These are phyloP conservation scores for Mollisiaceae sp. DNA, from an alignment of 2,329 filamentous ascomycete species.

Conservation along the genomic window DNA sequence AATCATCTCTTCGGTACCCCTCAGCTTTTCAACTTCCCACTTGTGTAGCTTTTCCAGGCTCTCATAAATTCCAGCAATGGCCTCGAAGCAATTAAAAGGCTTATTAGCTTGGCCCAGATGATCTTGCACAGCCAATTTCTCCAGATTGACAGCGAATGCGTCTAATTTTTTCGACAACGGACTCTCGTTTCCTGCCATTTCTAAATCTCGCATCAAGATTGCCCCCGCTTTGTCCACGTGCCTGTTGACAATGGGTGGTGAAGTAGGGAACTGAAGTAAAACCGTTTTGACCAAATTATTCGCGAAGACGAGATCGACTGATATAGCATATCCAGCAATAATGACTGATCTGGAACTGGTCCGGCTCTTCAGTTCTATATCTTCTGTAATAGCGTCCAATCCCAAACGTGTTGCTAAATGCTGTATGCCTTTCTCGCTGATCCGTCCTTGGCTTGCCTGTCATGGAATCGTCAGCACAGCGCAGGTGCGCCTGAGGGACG, in stretches of 20 bases:
- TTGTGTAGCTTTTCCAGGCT: slow-evolving; percentile 72
- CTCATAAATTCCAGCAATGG: slow-evolving; percentile 73
- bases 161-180: slow-evolving; percentile 74
- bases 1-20: slow-evolving; percentile 52
- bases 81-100: slow-evolving; percentile 75
- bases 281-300: slow-evolving; percentile 68
- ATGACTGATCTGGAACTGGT: slow-evolving; percentile 60
- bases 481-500: background rate
- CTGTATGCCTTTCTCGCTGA: slow-evolving; percentile 78
- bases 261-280: slow-evolving; percentile 66
- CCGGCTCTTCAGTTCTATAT: slow-evolving; percentile 54
- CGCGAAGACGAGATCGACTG: slow-evolving; percentile 65
- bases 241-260: slow-evolving; percentile 60
- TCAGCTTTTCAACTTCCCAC: slow-evolving; percentile 68
- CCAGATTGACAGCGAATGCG: slow-evolving; percentile 73
- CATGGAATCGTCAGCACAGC: slow-evolving; percentile 20
- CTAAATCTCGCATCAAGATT: slow-evolving; percentile 70
- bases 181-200: slow-evolving; percentile 61
- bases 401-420: slow-evolving; percentile 70
- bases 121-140: slow-evolving; percentile 71
- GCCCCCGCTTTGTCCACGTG: slow-evolving; percentile 66
- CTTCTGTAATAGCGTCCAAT: slow-evolving; percentile 64
- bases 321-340: slow-evolving; percentile 65
- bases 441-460: slow-evolving; percentile 58
- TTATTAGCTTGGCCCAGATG: slow-evolving; percentile 71